Evolutionary conservation across 2,329 filamentous ascomycete species (phyloP).

Genomic region (Fusarium guadeloupense): DNA sequence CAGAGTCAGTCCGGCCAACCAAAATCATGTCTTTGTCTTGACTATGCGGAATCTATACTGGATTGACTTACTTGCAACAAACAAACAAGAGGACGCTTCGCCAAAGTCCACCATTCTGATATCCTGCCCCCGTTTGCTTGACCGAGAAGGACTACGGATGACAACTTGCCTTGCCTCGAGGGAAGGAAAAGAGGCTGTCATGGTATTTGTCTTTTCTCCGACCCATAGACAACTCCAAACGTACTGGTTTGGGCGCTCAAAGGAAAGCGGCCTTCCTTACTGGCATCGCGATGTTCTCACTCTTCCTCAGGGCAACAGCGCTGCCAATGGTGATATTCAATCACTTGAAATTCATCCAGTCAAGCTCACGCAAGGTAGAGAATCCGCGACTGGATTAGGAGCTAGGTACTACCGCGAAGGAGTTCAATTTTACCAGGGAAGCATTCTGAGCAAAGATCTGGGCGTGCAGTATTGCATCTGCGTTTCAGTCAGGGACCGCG

Average conservation of each 20-base stretch:
- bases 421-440: conserved; percentile 59
- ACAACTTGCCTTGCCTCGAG: conserved; percentile 41
- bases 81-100: conserved; percentile 3
- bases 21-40: conserved; percentile 65
- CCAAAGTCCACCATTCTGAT: conserved; percentile 41
- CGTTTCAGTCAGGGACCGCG: conserved; percentile 38
- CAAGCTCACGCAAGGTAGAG: conserved; percentile 26
- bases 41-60: conserved; percentile 63
- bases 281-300: conserved; percentile 51
- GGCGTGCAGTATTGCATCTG: conserved; percentile 54
- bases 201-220: conserved; percentile 50
- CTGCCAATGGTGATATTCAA: conserved; percentile 28
- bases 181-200: conserved; percentile 29
- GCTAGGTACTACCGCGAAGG: conserved; percentile 46
- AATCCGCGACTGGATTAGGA: conserved; percentile 36
- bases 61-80: conserved; percentile 51
- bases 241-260: conserved; percentile 48
- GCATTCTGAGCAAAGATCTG: conserved; percentile 54
- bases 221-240: conserved; percentile 46
- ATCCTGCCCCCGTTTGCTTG: conserved; percentile 44
- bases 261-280: conserved; percentile 44
- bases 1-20: conserved; percentile 56
- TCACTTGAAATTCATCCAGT: conserved; percentile 45
- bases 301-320: conserved; percentile 31
- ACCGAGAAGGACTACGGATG: conserved; percentile 43